A percentile compares a stretch with the other conserved stretches of the same genome.
Conservation (phyloP, 306 rosid species). For the Pyrus betulifolia region DNA sequence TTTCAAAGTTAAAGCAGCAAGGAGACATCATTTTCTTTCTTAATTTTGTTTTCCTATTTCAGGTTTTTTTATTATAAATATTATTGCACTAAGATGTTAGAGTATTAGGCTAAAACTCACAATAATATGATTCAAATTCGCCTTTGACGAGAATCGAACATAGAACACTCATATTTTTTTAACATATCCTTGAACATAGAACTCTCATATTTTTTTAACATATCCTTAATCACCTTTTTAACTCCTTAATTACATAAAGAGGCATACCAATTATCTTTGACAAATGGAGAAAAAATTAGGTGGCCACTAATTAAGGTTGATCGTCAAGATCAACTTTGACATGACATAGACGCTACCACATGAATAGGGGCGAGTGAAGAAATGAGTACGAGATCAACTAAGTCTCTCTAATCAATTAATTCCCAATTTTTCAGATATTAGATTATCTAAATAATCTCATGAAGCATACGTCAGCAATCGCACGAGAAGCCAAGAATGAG, state of each 20-base stretch:
- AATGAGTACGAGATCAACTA: no score
- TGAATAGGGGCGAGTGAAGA: no score
- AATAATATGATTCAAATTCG: no score
- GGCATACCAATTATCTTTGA: not conserved
- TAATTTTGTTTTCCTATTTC: not conserved
- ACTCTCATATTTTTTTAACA: not conserved
- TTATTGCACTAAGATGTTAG: no score
- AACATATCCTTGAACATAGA: no score
- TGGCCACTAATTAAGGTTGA: not conserved
- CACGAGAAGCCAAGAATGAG: no score
- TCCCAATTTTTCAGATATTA: no score
- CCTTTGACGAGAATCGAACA: rapidly evolving
- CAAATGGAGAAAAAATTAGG: not conserved
- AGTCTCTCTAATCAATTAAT: no score
- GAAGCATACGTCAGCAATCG: no score
- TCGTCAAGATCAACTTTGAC: not conserved
- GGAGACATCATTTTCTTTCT: slow-evolving; percentile 1
- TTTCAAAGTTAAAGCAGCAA: not conserved
- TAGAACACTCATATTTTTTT: not conserved
- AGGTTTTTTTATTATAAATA: not conserved
- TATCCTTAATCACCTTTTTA: not conserved
- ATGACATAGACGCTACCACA: not conserved
- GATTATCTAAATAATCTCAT: no score
- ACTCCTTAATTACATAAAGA: not conserved
- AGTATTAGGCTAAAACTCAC: no score